These are phyloP conservation scores for Oenanthe javanica DNA, from an alignment of 140 eudicot genomes.

Conservation along the genomic window DNA sequence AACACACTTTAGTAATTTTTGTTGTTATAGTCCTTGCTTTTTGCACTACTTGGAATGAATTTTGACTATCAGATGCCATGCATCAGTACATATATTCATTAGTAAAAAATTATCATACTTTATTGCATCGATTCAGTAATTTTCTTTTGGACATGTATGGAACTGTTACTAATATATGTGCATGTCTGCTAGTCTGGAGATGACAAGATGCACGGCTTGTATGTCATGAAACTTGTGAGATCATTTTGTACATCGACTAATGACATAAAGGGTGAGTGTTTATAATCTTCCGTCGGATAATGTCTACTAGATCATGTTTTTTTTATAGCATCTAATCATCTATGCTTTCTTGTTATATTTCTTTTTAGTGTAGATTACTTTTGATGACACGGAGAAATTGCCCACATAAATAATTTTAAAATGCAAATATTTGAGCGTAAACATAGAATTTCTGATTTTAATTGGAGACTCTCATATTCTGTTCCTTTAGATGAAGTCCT, in stretches of 20 bases:
- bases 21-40: neutral
- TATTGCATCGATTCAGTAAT: neutral
- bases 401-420: neutral
- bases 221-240: conserved; percentile 87
- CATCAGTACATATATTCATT: neutral
- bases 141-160: neutral
- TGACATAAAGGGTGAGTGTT: conserved; percentile 52
- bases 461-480: neutral
- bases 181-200: conserved; percentile 51
- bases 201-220: conserved; percentile 78
- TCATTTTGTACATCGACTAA: conserved; percentile 82
- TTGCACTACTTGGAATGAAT: conserved; percentile 1
- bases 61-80: neutral
- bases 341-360: neutral
- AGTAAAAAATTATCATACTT: neutral
- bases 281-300: neutral
- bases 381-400: neutral
- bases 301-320: neutral
- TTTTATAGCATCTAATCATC: neutral
- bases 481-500: neutral
- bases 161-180: conserved; percentile 9
- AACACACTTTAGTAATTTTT: neutral
- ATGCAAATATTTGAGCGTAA: neutral
- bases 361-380: neutral
- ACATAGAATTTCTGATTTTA: neutral